Evolutionary conservation across 1,284 basidiomycete species (phyloP), one percentile per base, ranked within the genome.

Genomic region (Ustilago hordei): DNA sequence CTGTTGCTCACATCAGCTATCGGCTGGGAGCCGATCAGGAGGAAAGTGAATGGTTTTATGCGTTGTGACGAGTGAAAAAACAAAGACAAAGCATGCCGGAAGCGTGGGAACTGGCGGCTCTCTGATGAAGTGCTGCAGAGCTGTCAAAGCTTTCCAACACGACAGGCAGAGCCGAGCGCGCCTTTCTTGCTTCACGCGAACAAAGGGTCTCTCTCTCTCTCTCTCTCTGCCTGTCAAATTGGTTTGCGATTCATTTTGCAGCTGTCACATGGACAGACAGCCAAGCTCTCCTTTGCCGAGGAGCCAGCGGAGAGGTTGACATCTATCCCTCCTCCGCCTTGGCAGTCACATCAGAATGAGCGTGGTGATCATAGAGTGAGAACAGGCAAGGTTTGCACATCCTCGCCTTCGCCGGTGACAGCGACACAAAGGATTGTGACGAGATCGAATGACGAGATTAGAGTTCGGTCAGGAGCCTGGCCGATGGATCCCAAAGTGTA

Each of bases 251-350:
- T 60, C 48, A 53, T 53, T 53, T 60, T 59, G 45, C 57, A 48
- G 57, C 57, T 59, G 57, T 59, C 57, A 50, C 38, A 55, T 39
- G 54, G 54, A 55, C 23, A 38, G 54, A 55, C 23, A 55, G 36
- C 41, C 53, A 23, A 54, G 34, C 34, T 36, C 31, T 28, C 23
- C 13, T 47, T 56, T 32, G 39, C 55, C 55, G 55, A 56, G 55
- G 7, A 39, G 35, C 55, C 55, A 31, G 23, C 36, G 19, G 36
- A 31, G 2, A 56, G 17, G 35, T 45, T 11, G 43, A 41, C 13
- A 41, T 41, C 19, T 31, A 41, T 56, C 12, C 23, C n/a, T 45
- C 13, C 43, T 17, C 23, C 23, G 23, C n/a, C 38, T 56, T 32
- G 39, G 55, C 36, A 28, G 55, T 19, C 38, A 39, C 45, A 36